Evolutionary conservation across 108 stramenopile genomes (phyloP), one percentile per base, ranked within the genome.

Genomic region (Nitzschia inconspicua): DNA sequence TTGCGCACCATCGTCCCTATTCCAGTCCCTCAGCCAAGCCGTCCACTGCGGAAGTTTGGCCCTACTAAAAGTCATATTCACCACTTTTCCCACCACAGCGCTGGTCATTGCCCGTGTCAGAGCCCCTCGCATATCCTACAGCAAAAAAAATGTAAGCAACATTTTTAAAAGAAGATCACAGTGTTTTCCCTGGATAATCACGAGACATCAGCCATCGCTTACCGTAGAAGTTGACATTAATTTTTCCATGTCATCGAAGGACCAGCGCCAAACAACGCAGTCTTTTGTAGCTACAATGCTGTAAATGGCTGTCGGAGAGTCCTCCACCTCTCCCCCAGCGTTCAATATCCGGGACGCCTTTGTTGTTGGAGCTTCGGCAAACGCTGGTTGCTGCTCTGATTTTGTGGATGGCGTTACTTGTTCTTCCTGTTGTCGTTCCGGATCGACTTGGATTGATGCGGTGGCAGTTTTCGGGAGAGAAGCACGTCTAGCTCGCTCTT

Each of bases 51-150:
- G 68, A 3, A 42, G 4, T 42, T 55, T 41, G 0, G 46, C 48
- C 16, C 66, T 42, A 37, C 75, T 68, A 2, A 87, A 49, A 47
- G 86, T 91, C 40, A 92, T 78, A 59, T 92, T 92, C 36, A 88
- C 76, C 6, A 92, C 91, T 68, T 92, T 92, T 14, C 87, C 91
- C 3, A 92, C 84, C 37, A 93, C 73, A 3, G 86, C 83, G 23
- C 80, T 73, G 9, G 91, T 86, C 86, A 93, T 88, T 44, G 87
- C 82, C 29, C 91, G 63, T 10, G 91, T 93, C 56, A 93, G 25
- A 27, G 91, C 72, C 27, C 55, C 54, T 39, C 86, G 66, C 64
- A 93, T 76, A 58, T 93, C 85, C n/a, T n/a, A n/a, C n/a, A n/a
- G n/a, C n/a, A n/a, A n/a, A n/a, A n/a, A n/a, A n/a, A n/a, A n/a